A percentile compares a stretch with the other conserved stretches of the same genome.
These are phyloP conservation scores for Rubus idaeus DNA, from an alignment of 306 rosid species.

Conservation along the genomic window DNA sequence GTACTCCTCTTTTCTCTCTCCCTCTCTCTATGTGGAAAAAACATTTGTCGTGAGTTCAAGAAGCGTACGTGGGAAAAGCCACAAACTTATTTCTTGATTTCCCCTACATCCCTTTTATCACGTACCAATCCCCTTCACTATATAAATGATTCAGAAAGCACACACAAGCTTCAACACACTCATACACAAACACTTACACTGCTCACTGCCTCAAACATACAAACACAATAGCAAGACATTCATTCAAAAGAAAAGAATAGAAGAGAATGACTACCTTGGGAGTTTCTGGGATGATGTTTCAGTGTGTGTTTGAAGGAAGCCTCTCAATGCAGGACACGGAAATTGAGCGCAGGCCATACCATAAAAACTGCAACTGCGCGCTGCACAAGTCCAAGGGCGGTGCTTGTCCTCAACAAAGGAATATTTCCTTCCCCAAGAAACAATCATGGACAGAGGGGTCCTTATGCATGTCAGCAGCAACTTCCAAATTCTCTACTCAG, in stretches of 20 bases:
- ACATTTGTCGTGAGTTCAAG: background rate
- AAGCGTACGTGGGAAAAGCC: background rate
- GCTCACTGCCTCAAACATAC: background rate
- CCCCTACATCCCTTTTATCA: background rate
- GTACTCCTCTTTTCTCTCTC: background rate
- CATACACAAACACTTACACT: background rate
- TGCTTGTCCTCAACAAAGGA: conserved; percentile 6
- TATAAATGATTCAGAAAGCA: conserved; percentile 15
- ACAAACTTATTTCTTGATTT: conserved; percentile 4
- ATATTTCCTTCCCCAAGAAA: conserved; percentile 38
- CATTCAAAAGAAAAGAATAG: background rate
- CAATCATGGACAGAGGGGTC: background rate
- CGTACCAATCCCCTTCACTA: background rate
- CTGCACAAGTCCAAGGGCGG: conserved; percentile 21
- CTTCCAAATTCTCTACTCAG: background rate
- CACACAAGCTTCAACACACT: conserved; percentile 10
- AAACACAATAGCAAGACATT: background rate
- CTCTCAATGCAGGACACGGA: conserved; percentile 48
- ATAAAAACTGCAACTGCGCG: conserved; percentile 36
- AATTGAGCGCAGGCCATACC: conserved; percentile 69
- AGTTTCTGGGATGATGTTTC: conserved; percentile 40
- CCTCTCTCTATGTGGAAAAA: background rate
- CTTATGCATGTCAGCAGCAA: background rate
- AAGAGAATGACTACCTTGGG: conserved; percentile 38
- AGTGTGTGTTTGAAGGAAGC: conserved; percentile 56